Conservation (phyloP, 495 filamentous ascomycete genomes). For the Amorphotheca resinae region DNA sequence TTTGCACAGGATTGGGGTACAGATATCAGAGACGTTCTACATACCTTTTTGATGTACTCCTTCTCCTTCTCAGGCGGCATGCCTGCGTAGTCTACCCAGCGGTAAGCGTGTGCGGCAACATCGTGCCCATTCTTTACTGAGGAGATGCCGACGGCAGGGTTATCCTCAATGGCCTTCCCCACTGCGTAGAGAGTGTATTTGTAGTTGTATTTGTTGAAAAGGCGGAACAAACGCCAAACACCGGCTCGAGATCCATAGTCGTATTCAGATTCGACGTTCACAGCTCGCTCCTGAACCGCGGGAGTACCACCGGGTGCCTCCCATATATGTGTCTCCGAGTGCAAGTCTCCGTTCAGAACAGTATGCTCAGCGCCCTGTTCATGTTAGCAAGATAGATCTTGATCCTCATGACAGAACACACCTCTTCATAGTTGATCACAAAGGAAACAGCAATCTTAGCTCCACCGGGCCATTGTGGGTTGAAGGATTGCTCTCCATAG, state of each 20-base stretch:
- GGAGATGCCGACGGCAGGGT: slow-evolving; percentile 23
- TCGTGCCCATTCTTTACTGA: slow-evolving; percentile 28
- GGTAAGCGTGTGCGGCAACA: slow-evolving; percentile 27
- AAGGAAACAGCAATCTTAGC: slow-evolving; percentile 32
- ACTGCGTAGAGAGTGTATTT: slow-evolving; percentile 29
- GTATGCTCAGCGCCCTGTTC: slow-evolving; percentile 24
- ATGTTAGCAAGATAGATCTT: background rate
- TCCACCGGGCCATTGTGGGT: slow-evolving; percentile 28
- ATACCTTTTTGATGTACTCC: slow-evolving; percentile 28
- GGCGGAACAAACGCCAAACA: slow-evolving; percentile 27
- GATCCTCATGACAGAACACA: background rate
- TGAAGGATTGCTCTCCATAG: slow-evolving; percentile 25
- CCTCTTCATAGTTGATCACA: slow-evolving; percentile 32
- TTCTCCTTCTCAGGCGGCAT: slow-evolving; percentile 28
- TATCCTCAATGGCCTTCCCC: slow-evolving; percentile 26
- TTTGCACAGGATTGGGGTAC: too few relatives aligned
- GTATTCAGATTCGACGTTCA: slow-evolving; percentile 28
- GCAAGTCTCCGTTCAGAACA: slow-evolving; percentile 24
- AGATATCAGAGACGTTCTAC: too few relatives aligned
- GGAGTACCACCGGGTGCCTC: slow-evolving; percentile 23
- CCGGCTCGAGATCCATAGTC: slow-evolving; percentile 29
- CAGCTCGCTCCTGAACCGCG: slow-evolving; percentile 23
- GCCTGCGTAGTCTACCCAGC: slow-evolving; percentile 28
- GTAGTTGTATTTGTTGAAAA: slow-evolving; percentile 28
- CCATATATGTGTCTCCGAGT: slow-evolving; percentile 24